Percentiles rank a stretch among this genome's conserved stretches.
Evolutionary conservation across 2,329 filamentous ascomycete species (phyloP).

Genomic region (Ceratocystiopsis sp.): DNA sequence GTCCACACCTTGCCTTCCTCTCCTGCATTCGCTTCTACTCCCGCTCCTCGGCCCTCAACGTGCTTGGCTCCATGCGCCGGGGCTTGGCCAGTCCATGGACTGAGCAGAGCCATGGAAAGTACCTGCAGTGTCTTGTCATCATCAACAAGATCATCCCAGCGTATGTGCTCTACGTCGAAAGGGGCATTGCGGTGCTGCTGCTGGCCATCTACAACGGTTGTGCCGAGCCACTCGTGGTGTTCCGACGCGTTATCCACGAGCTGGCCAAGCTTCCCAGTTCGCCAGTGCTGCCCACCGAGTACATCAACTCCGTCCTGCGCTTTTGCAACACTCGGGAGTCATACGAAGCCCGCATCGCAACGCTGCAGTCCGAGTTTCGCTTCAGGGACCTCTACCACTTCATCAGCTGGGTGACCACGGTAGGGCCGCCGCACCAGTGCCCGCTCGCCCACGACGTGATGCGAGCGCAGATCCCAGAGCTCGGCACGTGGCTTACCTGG

Average conservation of each 20-base stretch:
- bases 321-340: conserved; percentile 4
- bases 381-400: conserved; percentile 2
- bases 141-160: conserved; percentile 1
- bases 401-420: conserved; percentile 2
- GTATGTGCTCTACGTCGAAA: conserved; percentile 2
- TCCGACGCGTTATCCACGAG: conserved; percentile 1
- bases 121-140: conserved; percentile 4
- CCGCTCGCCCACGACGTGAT: conserved; percentile 7
- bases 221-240: conserved; percentile 2
- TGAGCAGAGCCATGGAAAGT: conserved; percentile 1
- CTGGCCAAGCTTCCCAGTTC: conserved; percentile 1
- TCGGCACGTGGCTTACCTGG: conserved; percentile 8
- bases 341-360: not conserved
- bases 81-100: too few species aligned
- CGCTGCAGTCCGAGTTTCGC: not conserved
- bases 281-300: conserved; percentile 4
- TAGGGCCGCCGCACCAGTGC: not conserved
- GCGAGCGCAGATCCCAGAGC: conserved; percentile 5
- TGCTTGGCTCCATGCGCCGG: too few species aligned
- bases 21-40: not conserved
- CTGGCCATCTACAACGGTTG: conserved; percentile 1
- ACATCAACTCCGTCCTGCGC: conserved; percentile 5
- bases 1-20: not conserved
- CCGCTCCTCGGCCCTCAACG: too few species aligned
- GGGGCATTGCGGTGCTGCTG: not conserved